Conservation (phyloP, 805 yeast genomes). For the Saccharomycopsis malanga region DNA sequence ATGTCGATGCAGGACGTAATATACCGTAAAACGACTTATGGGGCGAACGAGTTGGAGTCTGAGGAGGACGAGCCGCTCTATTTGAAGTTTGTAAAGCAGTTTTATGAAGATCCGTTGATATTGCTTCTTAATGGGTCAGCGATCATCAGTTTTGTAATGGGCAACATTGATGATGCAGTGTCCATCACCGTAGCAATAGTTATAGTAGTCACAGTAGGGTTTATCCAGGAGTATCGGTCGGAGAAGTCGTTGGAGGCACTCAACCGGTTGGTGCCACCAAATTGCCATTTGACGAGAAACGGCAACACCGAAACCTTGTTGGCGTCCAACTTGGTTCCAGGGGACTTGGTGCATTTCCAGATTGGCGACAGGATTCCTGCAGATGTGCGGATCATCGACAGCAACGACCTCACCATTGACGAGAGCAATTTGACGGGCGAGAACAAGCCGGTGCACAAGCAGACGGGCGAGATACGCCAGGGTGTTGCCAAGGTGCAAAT, state of each 20-base stretch:
- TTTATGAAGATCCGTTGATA: constrained; percentile 87
- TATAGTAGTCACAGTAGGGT: constrained; percentile 94
- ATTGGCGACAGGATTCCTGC: constrained; percentile 98
- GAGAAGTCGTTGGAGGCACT: constrained; percentile 92
- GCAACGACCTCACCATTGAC: constrained; percentile 78
- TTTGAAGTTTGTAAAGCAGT: constrained; percentile 70
- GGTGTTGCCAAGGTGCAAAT: constrained; percentile 23
- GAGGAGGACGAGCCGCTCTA: constrained; percentile 72
- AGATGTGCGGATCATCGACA: constrained; percentile 72
- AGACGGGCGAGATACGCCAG: constrained; percentile 25
- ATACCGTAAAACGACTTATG: constrained; percentile 67
- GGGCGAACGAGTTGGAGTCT: constrained; percentile 66
- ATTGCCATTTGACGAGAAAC: constrained; percentile 82
- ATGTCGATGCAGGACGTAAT: constrained; percentile 61
- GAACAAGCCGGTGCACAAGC: constrained; percentile 76
- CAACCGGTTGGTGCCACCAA: constrained; percentile 92
- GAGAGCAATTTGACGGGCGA: constrained; percentile 96
- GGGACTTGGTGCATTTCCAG: constrained; percentile 82
- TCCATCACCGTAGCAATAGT: constrained; percentile 86
- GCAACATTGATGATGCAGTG: constrained; percentile 94
- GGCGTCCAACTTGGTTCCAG: constrained; percentile 89
- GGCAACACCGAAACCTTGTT: constrained; percentile 73
- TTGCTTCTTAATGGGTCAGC: constrained; percentile 87
- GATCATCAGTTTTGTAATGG: constrained; percentile 77
- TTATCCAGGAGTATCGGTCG: constrained; percentile 93